Conservation (phyloP, 2,329 filamentous ascomycete species). For the Xylaria sp. region DNA sequence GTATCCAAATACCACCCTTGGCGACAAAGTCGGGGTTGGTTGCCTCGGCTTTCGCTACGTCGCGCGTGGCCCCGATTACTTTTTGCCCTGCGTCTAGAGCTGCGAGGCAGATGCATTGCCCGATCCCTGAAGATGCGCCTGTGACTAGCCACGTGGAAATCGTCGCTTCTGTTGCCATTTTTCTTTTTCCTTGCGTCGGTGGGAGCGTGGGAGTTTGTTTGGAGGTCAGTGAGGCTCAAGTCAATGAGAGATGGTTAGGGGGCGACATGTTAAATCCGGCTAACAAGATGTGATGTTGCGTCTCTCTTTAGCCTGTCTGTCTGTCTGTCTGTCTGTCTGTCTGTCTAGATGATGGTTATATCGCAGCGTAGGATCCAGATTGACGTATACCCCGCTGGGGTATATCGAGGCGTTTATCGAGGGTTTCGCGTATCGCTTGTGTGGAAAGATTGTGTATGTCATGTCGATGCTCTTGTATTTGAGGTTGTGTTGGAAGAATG, state of each 20-base stretch:
- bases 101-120: constrained; percentile 50
- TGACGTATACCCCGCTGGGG: constrained; percentile 1
- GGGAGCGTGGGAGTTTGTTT: neutral
- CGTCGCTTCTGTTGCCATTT: constrained; percentile 15
- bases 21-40: constrained; percentile 40
- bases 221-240: neutral
- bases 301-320: constrained; percentile 28
- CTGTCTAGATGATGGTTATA: neutral
- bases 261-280: neutral
- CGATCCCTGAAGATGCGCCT: constrained; percentile 56
- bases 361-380: constrained; percentile 9
- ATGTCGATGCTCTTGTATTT: no score
- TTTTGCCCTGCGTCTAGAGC: constrained; percentile 54
- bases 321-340: constrained; percentile 21
- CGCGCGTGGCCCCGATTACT: constrained; percentile 57
- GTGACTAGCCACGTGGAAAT: constrained; percentile 53
- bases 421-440: neutral
- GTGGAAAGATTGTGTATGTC: neutral
- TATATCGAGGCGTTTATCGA: neutral
- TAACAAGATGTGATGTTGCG: neutral
- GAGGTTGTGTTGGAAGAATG: no score
- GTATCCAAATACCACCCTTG: constrained; percentile 44
- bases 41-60: constrained; percentile 39
- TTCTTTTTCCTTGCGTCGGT: neutral
- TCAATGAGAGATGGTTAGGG: neutral